These are phyloP conservation scores for Ampelomyces quisqualis DNA, from an alignment of 2,329 filamentous ascomycete genomes.

Conservation along the genomic window DNA sequence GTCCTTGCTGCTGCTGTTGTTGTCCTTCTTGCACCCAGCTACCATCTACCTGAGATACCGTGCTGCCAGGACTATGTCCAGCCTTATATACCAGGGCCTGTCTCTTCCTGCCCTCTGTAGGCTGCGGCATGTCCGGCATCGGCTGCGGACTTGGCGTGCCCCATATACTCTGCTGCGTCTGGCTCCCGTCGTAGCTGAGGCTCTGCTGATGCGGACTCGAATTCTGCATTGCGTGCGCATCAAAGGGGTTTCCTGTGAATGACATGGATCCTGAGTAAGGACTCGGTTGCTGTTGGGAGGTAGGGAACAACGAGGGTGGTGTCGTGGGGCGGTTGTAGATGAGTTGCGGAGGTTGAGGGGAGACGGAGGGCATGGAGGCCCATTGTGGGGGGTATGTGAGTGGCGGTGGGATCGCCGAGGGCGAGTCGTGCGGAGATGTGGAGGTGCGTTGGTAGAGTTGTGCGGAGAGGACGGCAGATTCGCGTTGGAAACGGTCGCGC, in stretches of 20 bases:
- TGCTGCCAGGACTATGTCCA: constrained; percentile 20
- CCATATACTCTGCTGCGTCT: constrained; percentile 23
- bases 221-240: too few relatives aligned
- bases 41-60: too few relatives aligned
- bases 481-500: constrained; percentile 52
- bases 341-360: constrained; percentile 26
- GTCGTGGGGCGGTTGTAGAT: constrained; percentile 34
- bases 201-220: too few relatives aligned
- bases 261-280: constrained; percentile 16
- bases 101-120: constrained; percentile 33
- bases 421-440: constrained; percentile 27
- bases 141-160: constrained; percentile 32
- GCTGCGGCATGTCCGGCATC: constrained; percentile 35
- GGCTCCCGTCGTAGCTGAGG: background rate
- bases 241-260: constrained; percentile 11
- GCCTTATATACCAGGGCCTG: constrained; percentile 36
- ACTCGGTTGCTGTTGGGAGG: constrained; percentile 29
- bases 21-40: background rate
- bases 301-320: constrained; percentile 32
- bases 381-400: constrained; percentile 29
- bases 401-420: constrained; percentile 14
- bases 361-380: constrained; percentile 26
- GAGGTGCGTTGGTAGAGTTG: constrained; percentile 45
- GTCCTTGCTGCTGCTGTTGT: background rate
- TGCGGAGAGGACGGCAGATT: constrained; percentile 45